Base-by-base conservation (phyloP, 2,329 filamentous ascomycete species). In the Paecilomyces formosus region DNA sequence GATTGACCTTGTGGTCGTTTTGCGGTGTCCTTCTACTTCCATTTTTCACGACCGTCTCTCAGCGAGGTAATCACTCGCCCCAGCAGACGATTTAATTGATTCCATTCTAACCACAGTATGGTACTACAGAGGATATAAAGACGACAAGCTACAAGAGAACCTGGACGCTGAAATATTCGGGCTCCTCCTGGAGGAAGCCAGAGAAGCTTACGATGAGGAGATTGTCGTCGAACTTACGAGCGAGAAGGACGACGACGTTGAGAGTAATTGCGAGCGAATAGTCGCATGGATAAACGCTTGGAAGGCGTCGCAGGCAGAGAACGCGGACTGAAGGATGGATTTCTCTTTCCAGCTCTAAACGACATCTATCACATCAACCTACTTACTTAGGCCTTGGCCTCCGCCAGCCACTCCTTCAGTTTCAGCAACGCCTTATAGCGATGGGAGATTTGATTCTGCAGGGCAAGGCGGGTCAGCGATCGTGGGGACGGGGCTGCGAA, bases 111-210 rank as follows among this genome's bases (percentile, higher is more conserved):
- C 45, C 18, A 18, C 53, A 55, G 55, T 55, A 22, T 35, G 28
- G 54, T 31, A 54, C 51, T 58, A 52, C 60, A 89, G 88, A 64
- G 88, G 90, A 62, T 97, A 97, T 73, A 82, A 85, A 61, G 90
- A 94, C 70, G 82, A 83, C 62, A 99, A 99, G 74, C 79, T 99
- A 51, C 90, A 97, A 73, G 94, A 97, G 74, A 99, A 99, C 71
- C 79, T 99, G 60, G 94, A 99, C 74, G 89, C 90, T 30, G 94
- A 99, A 78, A 97, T 99, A 70, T 97, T 99, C 87, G 89, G 96
- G 70, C 90, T 97, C 26, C 78, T 99, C 58, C 79, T 96, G 21
- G 88, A 96, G 65, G 94, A 99, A 78, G 94, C 94, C 31, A 81
- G 86, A 60, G 92, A 96, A 63, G 85, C 88, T 11, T 99, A 93